phyloP scores from a whole-genome alignment of 768 basidiomycete species.

The Leccinum ochraceum region DNA sequence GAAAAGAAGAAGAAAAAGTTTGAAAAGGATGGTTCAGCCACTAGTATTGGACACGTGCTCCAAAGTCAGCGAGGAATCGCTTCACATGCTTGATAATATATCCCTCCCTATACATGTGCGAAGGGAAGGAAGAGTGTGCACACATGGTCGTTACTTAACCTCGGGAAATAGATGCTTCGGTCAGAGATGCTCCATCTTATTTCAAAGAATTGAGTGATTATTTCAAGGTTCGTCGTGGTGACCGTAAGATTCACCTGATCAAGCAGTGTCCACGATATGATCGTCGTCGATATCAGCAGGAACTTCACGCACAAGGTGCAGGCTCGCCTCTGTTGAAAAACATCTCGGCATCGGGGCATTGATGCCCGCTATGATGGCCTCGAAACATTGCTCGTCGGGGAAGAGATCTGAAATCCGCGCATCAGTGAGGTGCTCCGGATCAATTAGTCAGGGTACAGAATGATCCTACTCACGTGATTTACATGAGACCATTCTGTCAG shows the following conservation, averaged over 20 bases:
- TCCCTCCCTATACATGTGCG: conserved; percentile 5
- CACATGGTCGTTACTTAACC: background rate
- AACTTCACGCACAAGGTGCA: background rate
- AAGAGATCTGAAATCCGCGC: conserved; percentile 28
- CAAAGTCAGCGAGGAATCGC: background rate
- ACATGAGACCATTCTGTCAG: conserved; percentile 51
- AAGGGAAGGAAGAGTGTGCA: background rate
- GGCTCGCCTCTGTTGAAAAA: conserved; percentile 50
- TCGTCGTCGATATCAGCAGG: background rate
- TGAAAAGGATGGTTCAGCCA: too few relatives aligned
- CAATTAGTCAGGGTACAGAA: background rate
- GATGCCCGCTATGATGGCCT: conserved; percentile 55
- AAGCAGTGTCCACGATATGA: background rate
- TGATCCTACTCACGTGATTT: conserved; percentile 47
- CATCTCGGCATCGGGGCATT: conserved; percentile 46
- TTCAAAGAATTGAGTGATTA: conserved; percentile 51
- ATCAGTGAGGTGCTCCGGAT: background rate
- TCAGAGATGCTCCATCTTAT: conserved; percentile 8
- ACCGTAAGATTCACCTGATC: conserved; percentile 59
- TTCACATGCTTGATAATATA: conserved; percentile 1
- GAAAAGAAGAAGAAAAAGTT: background rate
- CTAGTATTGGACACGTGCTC: background rate
- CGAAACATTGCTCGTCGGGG: conserved; percentile 62
- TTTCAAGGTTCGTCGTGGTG: conserved; percentile 47
- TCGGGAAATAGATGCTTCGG: background rate